Conservation (phyloP, 257 asterid species). For the Eucommia ulmoides region DNA sequence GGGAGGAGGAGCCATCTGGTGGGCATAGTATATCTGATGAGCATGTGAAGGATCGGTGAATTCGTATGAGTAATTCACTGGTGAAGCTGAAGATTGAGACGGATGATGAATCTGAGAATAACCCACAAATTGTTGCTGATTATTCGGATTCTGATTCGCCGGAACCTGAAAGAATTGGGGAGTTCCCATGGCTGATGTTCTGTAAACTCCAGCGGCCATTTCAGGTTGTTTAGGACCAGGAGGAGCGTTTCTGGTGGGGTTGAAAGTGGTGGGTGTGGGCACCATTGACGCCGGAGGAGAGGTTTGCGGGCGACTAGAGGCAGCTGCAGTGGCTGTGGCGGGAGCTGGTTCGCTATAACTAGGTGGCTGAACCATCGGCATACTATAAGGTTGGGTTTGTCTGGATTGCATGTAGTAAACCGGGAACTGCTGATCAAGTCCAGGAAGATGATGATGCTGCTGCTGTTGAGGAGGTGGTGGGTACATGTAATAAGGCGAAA, state of each 20-base stretch:
- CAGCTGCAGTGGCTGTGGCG: background rate
- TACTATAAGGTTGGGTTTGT: background rate
- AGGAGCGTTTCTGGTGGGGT: background rate
- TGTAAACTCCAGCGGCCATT: background rate
- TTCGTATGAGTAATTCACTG: background rate
- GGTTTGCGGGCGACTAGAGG: background rate
- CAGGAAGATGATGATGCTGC: background rate
- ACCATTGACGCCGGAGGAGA: background rate
- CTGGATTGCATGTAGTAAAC: background rate
- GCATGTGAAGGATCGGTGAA: background rate
- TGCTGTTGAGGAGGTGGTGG: background rate
- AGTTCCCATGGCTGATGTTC: background rate
- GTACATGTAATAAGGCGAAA: background rate
- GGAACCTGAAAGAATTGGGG: background rate
- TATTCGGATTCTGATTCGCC: background rate
- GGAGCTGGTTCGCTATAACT: background rate
- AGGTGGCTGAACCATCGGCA: background rate
- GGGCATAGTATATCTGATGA: background rate
- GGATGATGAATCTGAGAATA: background rate
- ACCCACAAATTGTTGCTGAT: background rate
- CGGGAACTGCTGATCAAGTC: background rate
- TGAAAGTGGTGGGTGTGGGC: background rate
- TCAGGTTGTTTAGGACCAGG: background rate
- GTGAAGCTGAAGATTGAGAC: background rate
- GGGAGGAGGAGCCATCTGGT: background rate